Conservation (phyloP, 805 yeast genomes). For the Zygosaccharomyces bisporus region DNA sequence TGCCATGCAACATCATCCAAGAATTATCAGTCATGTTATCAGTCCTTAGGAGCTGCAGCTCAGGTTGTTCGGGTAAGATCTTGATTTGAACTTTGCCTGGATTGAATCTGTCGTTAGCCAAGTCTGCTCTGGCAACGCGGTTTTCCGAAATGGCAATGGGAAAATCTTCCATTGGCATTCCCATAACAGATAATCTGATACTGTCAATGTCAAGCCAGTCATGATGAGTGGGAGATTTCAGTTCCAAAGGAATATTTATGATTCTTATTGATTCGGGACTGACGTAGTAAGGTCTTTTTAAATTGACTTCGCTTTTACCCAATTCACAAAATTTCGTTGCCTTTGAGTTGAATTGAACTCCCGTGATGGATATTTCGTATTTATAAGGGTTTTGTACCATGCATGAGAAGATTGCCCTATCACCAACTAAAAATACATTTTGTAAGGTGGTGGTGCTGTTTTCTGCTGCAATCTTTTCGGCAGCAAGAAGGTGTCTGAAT, state of each 20-base stretch:
- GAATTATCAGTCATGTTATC: slow-evolving; percentile 25
- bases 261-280: slow-evolving; percentile 38
- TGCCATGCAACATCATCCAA: slow-evolving; percentile 34
- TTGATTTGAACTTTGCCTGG: slow-evolving; percentile 14
- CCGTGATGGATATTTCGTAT: slow-evolving; percentile 61
- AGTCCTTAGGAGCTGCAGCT: slow-evolving; percentile 27
- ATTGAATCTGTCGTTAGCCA: slow-evolving; percentile 9
- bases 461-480: slow-evolving; percentile 14
- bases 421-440: slow-evolving; percentile 49
- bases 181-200: slow-evolving; percentile 26
- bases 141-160: slow-evolving; percentile 18
- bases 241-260: slow-evolving; percentile 33
- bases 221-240: slow-evolving; percentile 20
- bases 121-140: background rate
- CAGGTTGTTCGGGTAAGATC: slow-evolving; percentile 33
- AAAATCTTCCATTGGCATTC: slow-evolving; percentile 19
- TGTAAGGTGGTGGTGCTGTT: slow-evolving; percentile 16
- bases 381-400: slow-evolving; percentile 74
- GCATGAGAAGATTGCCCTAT: slow-evolving; percentile 53
- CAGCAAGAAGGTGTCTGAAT: slow-evolving; percentile 25
- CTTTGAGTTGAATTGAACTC: slow-evolving; percentile 39
- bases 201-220: slow-evolving; percentile 15
- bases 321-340: slow-evolving; percentile 30
- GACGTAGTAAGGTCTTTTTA: slow-evolving; percentile 33
- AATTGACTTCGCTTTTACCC: slow-evolving; percentile 15